Base-by-base conservation (phyloP, 495 filamentous ascomycete species). In the Penicillium manginii region DNA sequence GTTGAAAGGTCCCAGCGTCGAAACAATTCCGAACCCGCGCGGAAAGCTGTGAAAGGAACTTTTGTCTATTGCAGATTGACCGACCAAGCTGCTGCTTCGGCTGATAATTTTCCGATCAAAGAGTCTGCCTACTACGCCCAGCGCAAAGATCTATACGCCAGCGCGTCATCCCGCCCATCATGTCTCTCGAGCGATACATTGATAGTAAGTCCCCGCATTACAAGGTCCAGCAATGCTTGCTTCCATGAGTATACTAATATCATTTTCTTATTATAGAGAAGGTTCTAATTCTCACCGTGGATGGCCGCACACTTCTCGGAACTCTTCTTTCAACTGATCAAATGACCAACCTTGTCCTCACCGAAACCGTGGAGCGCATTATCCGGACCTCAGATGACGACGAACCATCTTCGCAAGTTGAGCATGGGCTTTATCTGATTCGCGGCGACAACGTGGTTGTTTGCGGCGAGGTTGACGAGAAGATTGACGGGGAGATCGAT, bases 391-490 rank as follows among this genome's bases (percentile, higher is more conserved):
- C 83, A 43, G 93, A 97, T 57, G 91, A 96, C 63, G 81, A 83
- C 39, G 91, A 96, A 59, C 84, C 87, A 0, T 96, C 91, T 57
- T 83, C 86, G 33, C 86, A 96, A 70, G 86, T 93, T 29, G 84
- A 87, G 23, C 87, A 96, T 67, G 94, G 94, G 0, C 76, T 98
- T 14, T 98, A 98, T 67, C 74, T 98, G 45, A 89, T 98, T 52
- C 86, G 96, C 59, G 94, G 94, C 17, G 96, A 98, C 64, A 97
- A 92, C 70, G 94, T 98, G 50, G 92, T 89, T n/a, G 74, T 94
- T 15, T 91, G 92, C 42, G 94, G 94, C 6, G 80, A 94, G 46
- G 86, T 98, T 15, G 91, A 98, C 73, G 93, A 96, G 70, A 82
- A 89, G 59, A 78, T 97, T 45, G 94, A 98, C 73, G 78, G 73